Conservation (phyloP, 2,329 filamentous ascomycete species). For the Fusarium bulbicola region DNA sequence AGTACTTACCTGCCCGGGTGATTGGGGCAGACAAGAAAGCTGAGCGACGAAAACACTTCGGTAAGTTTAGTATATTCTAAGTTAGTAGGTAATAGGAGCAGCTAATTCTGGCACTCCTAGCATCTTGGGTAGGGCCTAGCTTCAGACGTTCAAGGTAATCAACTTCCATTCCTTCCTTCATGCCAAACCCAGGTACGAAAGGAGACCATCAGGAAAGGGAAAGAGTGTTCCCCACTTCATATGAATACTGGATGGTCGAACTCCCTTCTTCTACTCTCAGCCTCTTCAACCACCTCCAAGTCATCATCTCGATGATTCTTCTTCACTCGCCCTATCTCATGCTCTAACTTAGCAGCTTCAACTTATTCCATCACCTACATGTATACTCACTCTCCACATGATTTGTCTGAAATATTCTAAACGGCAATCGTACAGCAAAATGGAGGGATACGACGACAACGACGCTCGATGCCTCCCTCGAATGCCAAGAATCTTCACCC, state of each 20-base stretch:
- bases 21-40: background rate
- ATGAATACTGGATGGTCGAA: no score
- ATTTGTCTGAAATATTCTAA: background rate
- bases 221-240: background rate
- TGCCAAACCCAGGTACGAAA: background rate
- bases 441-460: conserved; percentile 32
- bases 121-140: background rate
- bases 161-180: background rate
- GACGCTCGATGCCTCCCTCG: conserved; percentile 29
- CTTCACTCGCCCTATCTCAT: background rate
- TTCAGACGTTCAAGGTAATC: background rate
- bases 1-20: background rate
- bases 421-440: conserved; percentile 2
- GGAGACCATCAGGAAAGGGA: background rate
- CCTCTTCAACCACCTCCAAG: background rate
- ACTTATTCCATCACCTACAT: conserved; percentile 9
- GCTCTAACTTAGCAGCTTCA: background rate
- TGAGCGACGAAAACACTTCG: background rate
- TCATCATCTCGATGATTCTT: background rate
- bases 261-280: background rate
- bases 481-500: conserved; percentile 26
- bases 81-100: background rate
- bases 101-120: background rate
- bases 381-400: background rate
- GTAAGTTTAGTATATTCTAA: no score